Conservation (phyloP, 2,329 filamentous ascomycete species). For the Cordyceps pruinosa region DNA sequence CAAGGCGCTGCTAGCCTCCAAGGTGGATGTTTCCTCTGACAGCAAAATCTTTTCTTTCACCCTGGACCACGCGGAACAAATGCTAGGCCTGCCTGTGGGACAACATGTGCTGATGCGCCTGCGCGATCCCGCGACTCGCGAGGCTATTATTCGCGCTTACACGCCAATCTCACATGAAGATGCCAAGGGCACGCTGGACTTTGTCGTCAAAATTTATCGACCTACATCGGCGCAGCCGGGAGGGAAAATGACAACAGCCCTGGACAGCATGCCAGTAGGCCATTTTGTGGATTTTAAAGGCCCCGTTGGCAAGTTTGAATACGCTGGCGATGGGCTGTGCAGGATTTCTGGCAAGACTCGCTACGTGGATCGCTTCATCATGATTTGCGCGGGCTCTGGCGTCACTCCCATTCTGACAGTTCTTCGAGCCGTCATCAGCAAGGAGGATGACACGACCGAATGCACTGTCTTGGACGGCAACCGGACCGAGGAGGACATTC, state of each 20-base stretch:
- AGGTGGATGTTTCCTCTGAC: constrained; percentile 64
- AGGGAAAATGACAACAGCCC: constrained; percentile 74
- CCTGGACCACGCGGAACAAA: constrained; percentile 63
- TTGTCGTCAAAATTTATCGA: constrained; percentile 79
- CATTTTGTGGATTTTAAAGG: constrained; percentile 80
- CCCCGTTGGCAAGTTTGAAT: constrained; percentile 79
- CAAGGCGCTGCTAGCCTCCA: constrained; percentile 62
- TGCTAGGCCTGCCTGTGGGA: constrained; percentile 70
- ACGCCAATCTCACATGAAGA: constrained; percentile 67
- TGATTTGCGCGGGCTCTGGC: constrained; percentile 85
- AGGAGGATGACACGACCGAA: constrained; percentile 54
- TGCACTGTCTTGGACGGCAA: constrained; percentile 78
- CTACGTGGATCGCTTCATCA: constrained; percentile 61
- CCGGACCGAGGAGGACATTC: constrained; percentile 69
- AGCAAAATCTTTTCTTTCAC: constrained; percentile 75
- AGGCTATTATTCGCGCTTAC: constrained; percentile 77
- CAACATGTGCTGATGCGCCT: constrained; percentile 84
- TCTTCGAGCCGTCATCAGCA: constrained; percentile 62
- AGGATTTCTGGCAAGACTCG: constrained; percentile 50
- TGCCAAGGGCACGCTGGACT: constrained; percentile 57
- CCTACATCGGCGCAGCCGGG: constrained; percentile 41
- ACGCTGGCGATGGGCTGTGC: constrained; percentile 61
- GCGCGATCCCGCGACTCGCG: constrained; percentile 60
- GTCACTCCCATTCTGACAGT: constrained; percentile 91
- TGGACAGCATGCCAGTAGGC: constrained; percentile 66